Percentiles rank a stretch among this genome's conserved stretches.
phyloP scores from a whole-genome alignment of 768 basidiomycete species.

The Epithele typhae region DNA sequence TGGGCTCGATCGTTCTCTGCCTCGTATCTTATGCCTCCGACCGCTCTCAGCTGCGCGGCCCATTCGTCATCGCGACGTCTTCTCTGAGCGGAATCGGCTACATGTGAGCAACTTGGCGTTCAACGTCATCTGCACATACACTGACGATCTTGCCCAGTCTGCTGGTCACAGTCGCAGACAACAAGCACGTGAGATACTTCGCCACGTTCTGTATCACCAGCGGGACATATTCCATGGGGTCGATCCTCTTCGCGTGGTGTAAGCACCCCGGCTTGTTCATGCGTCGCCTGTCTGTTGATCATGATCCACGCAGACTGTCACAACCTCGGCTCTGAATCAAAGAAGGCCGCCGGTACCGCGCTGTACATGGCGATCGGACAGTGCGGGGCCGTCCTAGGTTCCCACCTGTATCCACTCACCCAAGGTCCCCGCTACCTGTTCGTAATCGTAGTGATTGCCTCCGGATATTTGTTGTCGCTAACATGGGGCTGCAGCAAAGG shows the following conservation, averaged over 20 bases:
- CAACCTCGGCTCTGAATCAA: conserved; percentile 75
- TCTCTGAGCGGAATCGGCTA: conserved; percentile 55
- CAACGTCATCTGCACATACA: not conserved
- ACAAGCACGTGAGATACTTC: conserved; percentile 64
- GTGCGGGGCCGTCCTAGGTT: conserved; percentile 69
- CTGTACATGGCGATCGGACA: conserved; percentile 81
- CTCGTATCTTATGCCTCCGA: conserved; percentile 58
- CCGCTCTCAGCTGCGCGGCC: conserved; percentile 53
- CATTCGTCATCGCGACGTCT: conserved; percentile 41
- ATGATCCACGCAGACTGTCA: conserved; percentile 47
- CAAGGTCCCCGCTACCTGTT: conserved; percentile 54
- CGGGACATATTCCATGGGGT: conserved; percentile 70
- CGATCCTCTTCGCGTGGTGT: conserved; percentile 78
- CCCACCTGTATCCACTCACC: conserved; percentile 62
- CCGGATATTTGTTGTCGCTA: not conserved
- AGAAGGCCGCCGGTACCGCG: conserved; percentile 71
- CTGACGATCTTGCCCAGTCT: conserved; percentile 21
- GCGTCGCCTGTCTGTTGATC: not conserved
- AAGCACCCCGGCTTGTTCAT: conserved; percentile 25
- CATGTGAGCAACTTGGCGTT: conserved; percentile 42
- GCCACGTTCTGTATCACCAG: conserved; percentile 71
- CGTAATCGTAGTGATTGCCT: not conserved
- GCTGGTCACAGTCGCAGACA: conserved; percentile 46
- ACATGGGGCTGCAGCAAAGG: conserved; percentile 3
- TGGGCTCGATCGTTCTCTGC: conserved; percentile 56